These are phyloP conservation scores for Pythium brachiatum DNA, from an alignment of 352 stramenopile species.

Conservation along the genomic window DNA sequence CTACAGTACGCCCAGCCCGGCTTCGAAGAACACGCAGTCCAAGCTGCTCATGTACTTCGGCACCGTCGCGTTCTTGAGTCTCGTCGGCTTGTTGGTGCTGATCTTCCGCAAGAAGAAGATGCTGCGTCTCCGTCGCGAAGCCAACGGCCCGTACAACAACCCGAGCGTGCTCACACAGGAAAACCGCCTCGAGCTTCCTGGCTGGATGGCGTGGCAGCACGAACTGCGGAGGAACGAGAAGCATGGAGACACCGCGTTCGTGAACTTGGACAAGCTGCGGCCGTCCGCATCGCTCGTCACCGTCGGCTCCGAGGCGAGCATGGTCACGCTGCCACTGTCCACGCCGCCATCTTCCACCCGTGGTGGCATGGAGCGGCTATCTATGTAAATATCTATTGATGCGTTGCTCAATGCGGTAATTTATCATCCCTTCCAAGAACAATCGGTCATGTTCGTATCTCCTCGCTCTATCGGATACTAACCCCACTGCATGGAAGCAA, in stretches of 20 bases:
- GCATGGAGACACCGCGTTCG: constrained; percentile 3
- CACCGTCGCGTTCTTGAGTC: constrained; percentile 1
- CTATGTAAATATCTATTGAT: constrained; percentile 13
- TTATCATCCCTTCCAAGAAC: constrained; percentile 6
- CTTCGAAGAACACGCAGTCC: constrained; percentile 18
- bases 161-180: constrained; percentile 1
- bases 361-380: not conserved
- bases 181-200: constrained; percentile 22
- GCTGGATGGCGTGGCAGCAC: constrained; percentile 27
- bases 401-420: constrained; percentile 6
- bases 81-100: constrained; percentile 5
- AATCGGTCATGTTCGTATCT: constrained; percentile 1
- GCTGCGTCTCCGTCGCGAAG: constrained; percentile 6
- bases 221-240: constrained; percentile 18
- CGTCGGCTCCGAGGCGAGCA: constrained; percentile 12
- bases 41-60: constrained; percentile 21
- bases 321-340: constrained; percentile 13
- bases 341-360: constrained; percentile 6
- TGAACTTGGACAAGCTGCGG: constrained; percentile 18
- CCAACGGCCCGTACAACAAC: constrained; percentile 28
- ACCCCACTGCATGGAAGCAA: not conserved
- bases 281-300: constrained; percentile 6
- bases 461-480: not conserved
- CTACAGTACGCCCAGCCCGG: constrained; percentile 17
- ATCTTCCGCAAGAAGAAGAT: constrained; percentile 9